Evolutionary conservation across 2,329 filamentous ascomycete genomes (phyloP), one percentile per base, ranked within the genome.

Genomic region (Colletotrichum tabaci): DNA sequence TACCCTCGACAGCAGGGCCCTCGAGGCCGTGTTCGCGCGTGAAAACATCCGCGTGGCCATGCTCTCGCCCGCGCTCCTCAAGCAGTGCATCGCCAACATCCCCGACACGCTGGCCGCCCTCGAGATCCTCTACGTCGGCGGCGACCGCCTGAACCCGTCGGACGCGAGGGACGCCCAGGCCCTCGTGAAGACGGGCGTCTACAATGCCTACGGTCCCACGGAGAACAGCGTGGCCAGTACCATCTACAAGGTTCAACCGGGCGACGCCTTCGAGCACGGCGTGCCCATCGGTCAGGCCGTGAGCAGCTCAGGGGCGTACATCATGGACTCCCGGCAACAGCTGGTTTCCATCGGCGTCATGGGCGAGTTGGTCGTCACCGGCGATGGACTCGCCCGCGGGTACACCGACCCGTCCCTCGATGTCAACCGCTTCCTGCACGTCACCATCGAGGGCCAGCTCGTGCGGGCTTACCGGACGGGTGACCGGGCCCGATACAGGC

Each of bases 41-140:
- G 81, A 83, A 67, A 78, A 78, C 7, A 80, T 83, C 38, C 80
- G 83, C 66, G 80, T 79, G 58, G 79, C 81, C n/a, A 74, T 82
- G 1, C 52, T 74, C 21, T 44, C 74, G 21, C 72, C 72, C 3
- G 72, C 72, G 0, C 40, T 75, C 18, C 66, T 75, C n/a, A 74
- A 74, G 44, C 62, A 65, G 30, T 71, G 56, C 50, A 35, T 74
- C 1, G 75, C 76, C n/a, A 79, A 82, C 60, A 80, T 81, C 68
- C 80, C 80, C 47, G 79, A 77, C 12, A 80, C 79, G 1, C 76
- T 62, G 1, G 18, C 1, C 8, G 72, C 75, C 44, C 79, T 82
- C 47, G 80, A 80, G 15, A 79, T 80, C 57, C 77, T 83, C 3
- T 82, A 80, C 55, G 76, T 82, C 23, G 79, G 79, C 6, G 81